Base-by-base conservation (phyloP, 352 stramenopile species). In the Globisporangium yorkense region DNA sequence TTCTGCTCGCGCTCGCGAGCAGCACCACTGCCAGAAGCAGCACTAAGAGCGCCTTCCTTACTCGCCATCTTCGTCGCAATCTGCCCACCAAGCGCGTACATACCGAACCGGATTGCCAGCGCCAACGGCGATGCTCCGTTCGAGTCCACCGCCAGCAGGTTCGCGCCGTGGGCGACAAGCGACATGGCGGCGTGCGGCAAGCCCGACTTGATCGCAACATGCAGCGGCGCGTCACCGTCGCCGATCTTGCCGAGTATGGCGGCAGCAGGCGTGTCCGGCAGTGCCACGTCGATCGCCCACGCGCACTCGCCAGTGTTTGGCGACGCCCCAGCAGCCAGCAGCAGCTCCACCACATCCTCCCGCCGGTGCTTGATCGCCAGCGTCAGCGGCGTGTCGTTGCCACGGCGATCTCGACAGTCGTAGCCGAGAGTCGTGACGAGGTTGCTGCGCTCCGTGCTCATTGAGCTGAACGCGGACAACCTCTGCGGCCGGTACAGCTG, bases 191-290 rank as follows among this genome's bases (percentile, higher is more conserved):
- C 75, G n/a, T 64, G 49, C 2, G 70, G 51, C 35, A 84, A 56
- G 16, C 78, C 78, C 18, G 70, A 57, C 45, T 88, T 88, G 56
- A 88, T 85, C 18, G 72, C 70, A 27, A 87, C 61, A 31, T 87
- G 78, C n/a, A 88, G 68, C 20, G 75, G 72, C 10, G 66, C 65
- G 37, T 88, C 75, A 9, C 63, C 51, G 21, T 77, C 46, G 0
- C 67, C 52, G 27, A 77, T 57, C 8, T 15, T 44, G n/a, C 50
- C 27, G 13, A 43, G 16, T 5, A 13, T 15, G 35, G 0, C 29
- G 52, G 46, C 24, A 24, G 8, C 20, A 40, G 37, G 20, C 24
- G 20, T 31, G 21, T n/a, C 10, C 21, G 13, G 13, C 31, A 18
- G 16, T 21, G 39, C 9, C 40, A 29, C 41, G 5, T 53, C 56